Percentiles rank a stretch among this genome's conserved stretches.
Evolutionary conservation across 2,329 filamentous ascomycete species (phyloP).

Genomic region (Colletotrichum agaves): DNA sequence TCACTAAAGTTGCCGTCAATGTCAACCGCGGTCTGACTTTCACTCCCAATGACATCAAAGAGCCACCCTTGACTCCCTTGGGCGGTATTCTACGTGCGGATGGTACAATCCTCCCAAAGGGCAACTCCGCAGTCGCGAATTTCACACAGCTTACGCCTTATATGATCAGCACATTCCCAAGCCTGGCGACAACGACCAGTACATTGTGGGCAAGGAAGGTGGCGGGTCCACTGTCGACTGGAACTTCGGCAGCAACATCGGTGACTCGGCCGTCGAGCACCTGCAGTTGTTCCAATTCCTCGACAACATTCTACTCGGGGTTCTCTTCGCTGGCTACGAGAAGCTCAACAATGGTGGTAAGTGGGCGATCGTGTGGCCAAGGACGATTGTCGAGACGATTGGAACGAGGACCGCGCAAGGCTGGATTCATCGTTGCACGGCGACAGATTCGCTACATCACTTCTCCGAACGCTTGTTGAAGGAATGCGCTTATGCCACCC

Average conservation of each 20-base stretch:
- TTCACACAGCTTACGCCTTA: slow-evolving; percentile 39
- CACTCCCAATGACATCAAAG: slow-evolving; percentile 48
- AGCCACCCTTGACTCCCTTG: slow-evolving; percentile 47
- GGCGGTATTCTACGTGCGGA: slow-evolving; percentile 50
- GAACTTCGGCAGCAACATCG: slow-evolving; percentile 46
- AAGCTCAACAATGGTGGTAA: slow-evolving; percentile 43
- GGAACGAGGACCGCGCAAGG: slow-evolving; percentile 48
- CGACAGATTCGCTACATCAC: slow-evolving; percentile 48
- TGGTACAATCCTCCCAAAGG: slow-evolving; percentile 43
- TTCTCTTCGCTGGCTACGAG: slow-evolving; percentile 46
- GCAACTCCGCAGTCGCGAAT: slow-evolving; percentile 45
- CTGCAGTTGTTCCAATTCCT: slow-evolving; percentile 46
- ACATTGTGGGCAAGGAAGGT: slow-evolving; percentile 47
- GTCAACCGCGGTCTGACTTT: slow-evolving; percentile 46
- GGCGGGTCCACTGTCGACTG: slow-evolving; percentile 48
- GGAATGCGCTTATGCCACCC: slow-evolving; percentile 44
- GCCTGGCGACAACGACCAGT: slow-evolving; percentile 39
- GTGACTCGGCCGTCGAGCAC: slow-evolving; percentile 46
- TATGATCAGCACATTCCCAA: neutral
- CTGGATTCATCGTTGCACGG: slow-evolving; percentile 49
- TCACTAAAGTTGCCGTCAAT: slow-evolving; percentile 48
- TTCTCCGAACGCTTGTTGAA: slow-evolving; percentile 42
- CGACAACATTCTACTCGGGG: slow-evolving; percentile 47
- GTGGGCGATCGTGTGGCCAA: slow-evolving; percentile 48
- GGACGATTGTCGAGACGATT: slow-evolving; percentile 46